phyloP scores from a whole-genome alignment of 371 early-diverging fungal genomes.

The Haplosporangium sp. region DNA sequence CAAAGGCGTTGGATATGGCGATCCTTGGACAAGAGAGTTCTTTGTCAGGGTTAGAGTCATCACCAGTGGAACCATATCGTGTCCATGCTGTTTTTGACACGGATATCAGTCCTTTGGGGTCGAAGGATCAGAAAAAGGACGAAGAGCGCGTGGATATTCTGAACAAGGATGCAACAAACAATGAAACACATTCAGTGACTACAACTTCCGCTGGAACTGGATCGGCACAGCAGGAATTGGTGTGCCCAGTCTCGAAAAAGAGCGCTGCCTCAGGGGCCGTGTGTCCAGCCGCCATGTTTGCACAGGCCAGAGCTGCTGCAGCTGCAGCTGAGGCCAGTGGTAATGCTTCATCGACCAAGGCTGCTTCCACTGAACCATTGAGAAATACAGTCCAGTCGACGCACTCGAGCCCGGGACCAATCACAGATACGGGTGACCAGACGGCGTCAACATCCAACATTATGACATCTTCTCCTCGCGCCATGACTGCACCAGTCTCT shows the following conservation, averaged over 20 bases:
- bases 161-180: neutral
- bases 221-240: conserved; percentile 11
- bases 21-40: neutral
- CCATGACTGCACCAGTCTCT: conserved; percentile 22
- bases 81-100: conserved; percentile 23
- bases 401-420: neutral
- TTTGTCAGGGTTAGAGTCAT: neutral
- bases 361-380: neutral
- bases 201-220: neutral
- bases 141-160: neutral
- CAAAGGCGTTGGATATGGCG: conserved; percentile 3
- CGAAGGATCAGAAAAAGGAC: neutral
- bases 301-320: conserved; percentile 32
- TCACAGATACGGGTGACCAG: neutral
- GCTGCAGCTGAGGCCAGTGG: conserved; percentile 2
- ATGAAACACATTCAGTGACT: neutral
- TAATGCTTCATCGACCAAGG: too few species aligned
- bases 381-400: neutral
- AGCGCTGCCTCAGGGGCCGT: conserved; percentile 39
- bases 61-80: conserved; percentile 22
- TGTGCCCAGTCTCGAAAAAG: conserved; percentile 52
- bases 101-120: neutral
- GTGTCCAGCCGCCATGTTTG: conserved; percentile 53
- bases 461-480: neutral
- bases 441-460: neutral